These are phyloP conservation scores for Epichloe scottii DNA, from an alignment of 2,329 filamentous ascomycete genomes.

Conservation along the genomic window DNA sequence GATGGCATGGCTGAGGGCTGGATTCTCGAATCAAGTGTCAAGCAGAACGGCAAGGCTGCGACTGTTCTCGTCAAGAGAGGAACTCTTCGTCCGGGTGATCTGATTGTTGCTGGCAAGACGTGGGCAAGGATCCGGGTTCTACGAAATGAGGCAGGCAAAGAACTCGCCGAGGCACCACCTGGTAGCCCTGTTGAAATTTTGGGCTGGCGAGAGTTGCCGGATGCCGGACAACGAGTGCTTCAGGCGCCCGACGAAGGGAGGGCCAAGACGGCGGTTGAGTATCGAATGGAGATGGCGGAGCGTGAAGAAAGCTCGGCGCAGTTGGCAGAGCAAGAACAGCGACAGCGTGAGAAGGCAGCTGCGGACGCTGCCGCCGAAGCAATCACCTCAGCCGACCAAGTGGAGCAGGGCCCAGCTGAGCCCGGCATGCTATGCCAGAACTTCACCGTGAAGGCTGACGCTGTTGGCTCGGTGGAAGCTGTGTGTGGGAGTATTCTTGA, in stretches of 20 bases:
- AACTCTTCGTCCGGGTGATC: conserved; percentile 67
- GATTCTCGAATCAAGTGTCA: conserved; percentile 85
- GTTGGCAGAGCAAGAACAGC: conserved; percentile 60
- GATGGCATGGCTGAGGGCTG: conserved; percentile 78
- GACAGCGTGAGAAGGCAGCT: conserved; percentile 42
- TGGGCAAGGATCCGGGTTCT: conserved; percentile 80
- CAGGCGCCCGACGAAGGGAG: conserved; percentile 68
- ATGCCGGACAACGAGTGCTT: conserved; percentile 76
- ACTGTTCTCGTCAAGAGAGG: conserved; percentile 83
- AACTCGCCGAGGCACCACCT: conserved; percentile 62
- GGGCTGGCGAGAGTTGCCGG: conserved; percentile 77
- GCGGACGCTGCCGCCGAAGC: conserved; percentile 24
- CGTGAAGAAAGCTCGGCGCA: conserved; percentile 64
- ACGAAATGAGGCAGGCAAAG: conserved; percentile 69
- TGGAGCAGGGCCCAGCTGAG: conserved; percentile 24
- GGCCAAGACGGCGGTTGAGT: conserved; percentile 66
- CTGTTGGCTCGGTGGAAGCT: conserved; percentile 87
- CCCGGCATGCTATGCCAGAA: conserved; percentile 46
- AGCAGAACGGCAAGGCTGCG: conserved; percentile 70
- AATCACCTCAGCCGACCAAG: conserved; percentile 20
- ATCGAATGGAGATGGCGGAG: conserved; percentile 60
- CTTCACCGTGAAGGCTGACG: conserved; percentile 86
- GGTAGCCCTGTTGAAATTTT: conserved; percentile 87
- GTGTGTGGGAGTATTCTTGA: conserved; percentile 64
- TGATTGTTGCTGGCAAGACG: conserved; percentile 76